These are phyloP conservation scores for Glebionis coronaria DNA, from an alignment of 129 eudicot species.

Conservation along the genomic window DNA sequence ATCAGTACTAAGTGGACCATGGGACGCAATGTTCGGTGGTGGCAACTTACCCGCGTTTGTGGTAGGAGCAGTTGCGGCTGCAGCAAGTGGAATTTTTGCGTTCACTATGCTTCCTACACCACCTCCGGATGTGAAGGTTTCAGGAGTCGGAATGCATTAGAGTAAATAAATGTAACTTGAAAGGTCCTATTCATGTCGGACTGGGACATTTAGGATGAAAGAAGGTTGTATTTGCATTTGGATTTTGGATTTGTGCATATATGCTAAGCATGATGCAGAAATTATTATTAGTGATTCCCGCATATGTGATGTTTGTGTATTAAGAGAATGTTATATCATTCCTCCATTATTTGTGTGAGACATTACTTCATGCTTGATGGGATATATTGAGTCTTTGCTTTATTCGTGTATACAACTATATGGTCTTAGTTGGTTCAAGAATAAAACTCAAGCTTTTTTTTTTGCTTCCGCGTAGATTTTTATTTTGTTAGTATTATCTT, in stretches of 20 bases:
- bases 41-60: conserved; percentile 76
- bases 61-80: conserved; percentile 64
- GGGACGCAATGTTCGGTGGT: conserved; percentile 66
- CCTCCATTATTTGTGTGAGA: conserved; percentile 42
- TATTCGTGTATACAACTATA: conserved; percentile 38
- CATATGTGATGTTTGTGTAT: conserved; percentile 35
- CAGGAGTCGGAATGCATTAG: conserved; percentile 43
- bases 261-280: conserved; percentile 39
- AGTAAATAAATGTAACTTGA: conserved; percentile 14
- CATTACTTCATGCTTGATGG: conserved; percentile 39
- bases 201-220: conserved; percentile 31
- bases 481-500: not conserved
- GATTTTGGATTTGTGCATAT: conserved; percentile 38
- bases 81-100: conserved; percentile 48
- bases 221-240: conserved; percentile 27
- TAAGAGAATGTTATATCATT: conserved; percentile 43
- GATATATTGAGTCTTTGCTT: conserved; percentile 34
- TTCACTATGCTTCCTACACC: conserved; percentile 51
- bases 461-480: not conserved
- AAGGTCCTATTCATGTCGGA: conserved; percentile 18
- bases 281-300: conserved; percentile 32
- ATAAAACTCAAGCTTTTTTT: conserved; percentile 28
- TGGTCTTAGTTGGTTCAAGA: conserved; percentile 35
- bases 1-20: conserved; percentile 65
- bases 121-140: conserved; percentile 33